Base-by-base conservation (phyloP, 139 green algal genomes). In the Asterochloris sp. region DNA sequence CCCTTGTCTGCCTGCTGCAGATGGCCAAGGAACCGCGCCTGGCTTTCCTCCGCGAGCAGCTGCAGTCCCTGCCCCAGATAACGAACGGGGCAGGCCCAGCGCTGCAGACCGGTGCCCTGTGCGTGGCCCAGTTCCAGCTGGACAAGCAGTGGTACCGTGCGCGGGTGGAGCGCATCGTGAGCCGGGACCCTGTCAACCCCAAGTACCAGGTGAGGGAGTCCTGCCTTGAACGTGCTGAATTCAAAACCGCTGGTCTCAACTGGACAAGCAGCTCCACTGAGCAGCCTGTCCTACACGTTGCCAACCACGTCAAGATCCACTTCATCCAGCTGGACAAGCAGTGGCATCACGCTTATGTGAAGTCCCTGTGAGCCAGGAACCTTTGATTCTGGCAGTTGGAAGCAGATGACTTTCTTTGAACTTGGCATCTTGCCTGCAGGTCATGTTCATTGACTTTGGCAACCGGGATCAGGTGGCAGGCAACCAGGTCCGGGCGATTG, bases 361-460 rank as follows among this genome's bases (percentile, higher is more conserved):
- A 89, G 68, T 27, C 47, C 16, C 81, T 77, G 38, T 88, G 76
- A 83, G 69, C 4, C 74, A 69, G 14, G 89, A 89, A 69, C 89
- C 86, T 54, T 62, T 81, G 27, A 76, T 54, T 54, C 38, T 54
- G 38, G 38, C 38, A 54, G 2, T 6, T 6, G 38, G 6, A 54
- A 54, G 38, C 38, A 54, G 2, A 6, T 54, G 2, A 6, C 38
- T 54, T 54, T 10, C 4, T 6, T 54, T 6, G 6, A 54, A 2
- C 6, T 54, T 54, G 38, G 38, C 2, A 2, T 54, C 6, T 6
- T 54, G 38, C 6, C 6, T 6, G 38, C 38, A 54, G 38, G 84
- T 85, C 61, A 95, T 91, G 78, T 99, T 98, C 87, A 87, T 98
- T 10, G 96, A 99, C 89, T 99, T 95, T 88, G 96, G 96, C 76